Evolutionary conservation across 139 green algal species (phyloP).

Genomic region (Ettlia oleoabundans): DNA sequence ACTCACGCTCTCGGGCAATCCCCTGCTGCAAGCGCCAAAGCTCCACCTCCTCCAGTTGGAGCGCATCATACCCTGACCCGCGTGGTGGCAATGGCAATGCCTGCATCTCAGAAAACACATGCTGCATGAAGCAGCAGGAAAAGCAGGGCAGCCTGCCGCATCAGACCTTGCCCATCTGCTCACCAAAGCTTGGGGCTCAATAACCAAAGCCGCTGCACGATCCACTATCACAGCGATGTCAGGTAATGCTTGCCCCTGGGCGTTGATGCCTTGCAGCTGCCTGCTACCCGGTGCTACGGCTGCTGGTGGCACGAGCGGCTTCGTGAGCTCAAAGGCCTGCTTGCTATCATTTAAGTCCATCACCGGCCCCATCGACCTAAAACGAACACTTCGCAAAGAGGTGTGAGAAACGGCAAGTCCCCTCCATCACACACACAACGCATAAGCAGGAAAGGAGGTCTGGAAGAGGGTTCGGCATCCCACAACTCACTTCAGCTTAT

Average conservation of each 20-base stretch:
- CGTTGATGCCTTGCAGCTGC: not conserved
- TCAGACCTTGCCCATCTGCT: too few relatives aligned
- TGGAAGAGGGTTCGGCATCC: too few relatives aligned
- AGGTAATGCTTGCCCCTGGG: not conserved
- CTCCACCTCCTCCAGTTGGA: constrained; percentile 19
- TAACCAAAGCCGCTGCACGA: constrained; percentile 7
- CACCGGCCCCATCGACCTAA: not conserved
- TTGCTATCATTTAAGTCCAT: constrained; percentile 47
- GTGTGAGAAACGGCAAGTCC: too few relatives aligned
- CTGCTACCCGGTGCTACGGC: not conserved
- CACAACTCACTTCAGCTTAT: not conserved
- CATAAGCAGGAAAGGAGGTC: too few relatives aligned
- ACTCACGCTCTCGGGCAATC: constrained; percentile 35
- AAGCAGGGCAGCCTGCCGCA: too few relatives aligned
- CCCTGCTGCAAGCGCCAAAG: constrained; percentile 42
- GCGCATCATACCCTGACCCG: not conserved
- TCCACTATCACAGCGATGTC: not conserved
- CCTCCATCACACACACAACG: too few relatives aligned
- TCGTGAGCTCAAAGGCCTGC: constrained; percentile 37
- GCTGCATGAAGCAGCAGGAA: too few relatives aligned
- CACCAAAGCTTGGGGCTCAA: constrained; percentile 15
- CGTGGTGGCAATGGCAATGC: not conserved
- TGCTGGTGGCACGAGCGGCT: not conserved
- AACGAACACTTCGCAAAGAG: too few relatives aligned
- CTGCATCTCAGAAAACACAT: not conserved